Conservation (phyloP, 305 asterid genomes). For the Fraxinus sp. region DNA sequence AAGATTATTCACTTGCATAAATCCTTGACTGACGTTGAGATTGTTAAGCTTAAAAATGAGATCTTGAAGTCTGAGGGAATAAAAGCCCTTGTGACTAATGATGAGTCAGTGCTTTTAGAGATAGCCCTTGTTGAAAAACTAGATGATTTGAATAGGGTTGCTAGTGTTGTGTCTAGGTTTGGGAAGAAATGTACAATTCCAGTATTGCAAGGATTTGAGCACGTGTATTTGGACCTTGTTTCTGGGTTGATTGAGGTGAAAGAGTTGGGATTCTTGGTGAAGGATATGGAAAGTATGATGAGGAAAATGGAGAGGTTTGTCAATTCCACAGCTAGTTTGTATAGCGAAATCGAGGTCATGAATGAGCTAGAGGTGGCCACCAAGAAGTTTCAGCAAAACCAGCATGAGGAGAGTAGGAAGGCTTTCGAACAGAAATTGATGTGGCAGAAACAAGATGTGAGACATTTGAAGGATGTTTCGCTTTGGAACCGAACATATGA, state of each 20-base stretch:
- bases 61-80: constrained; percentile 69
- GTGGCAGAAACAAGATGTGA: constrained; percentile 89
- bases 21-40: constrained; percentile 61
- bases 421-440: constrained; percentile 76
- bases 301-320: constrained; percentile 83
- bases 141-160: constrained; percentile 75
- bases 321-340: constrained; percentile 55
- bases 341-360: constrained; percentile 68
- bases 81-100: constrained; percentile 53
- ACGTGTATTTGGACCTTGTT: constrained; percentile 78
- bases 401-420: constrained; percentile 69
- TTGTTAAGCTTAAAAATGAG: constrained; percentile 68
- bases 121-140: constrained; percentile 73
- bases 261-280: constrained; percentile 78
- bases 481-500: constrained; percentile 85
- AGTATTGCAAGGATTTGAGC: constrained; percentile 89
- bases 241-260: constrained; percentile 67
- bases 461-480: constrained; percentile 76
- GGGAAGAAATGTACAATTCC: constrained; percentile 88
- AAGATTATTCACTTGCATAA: constrained; percentile 77
- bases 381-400: constrained; percentile 77
- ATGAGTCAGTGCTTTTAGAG: constrained; percentile 64
- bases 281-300: constrained; percentile 86
- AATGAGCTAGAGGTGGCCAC: constrained; percentile 77
- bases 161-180: constrained; percentile 78